Conservation (phyloP, 2,329 filamentous ascomycete species). For the Leptographium radiaticola region DNA sequence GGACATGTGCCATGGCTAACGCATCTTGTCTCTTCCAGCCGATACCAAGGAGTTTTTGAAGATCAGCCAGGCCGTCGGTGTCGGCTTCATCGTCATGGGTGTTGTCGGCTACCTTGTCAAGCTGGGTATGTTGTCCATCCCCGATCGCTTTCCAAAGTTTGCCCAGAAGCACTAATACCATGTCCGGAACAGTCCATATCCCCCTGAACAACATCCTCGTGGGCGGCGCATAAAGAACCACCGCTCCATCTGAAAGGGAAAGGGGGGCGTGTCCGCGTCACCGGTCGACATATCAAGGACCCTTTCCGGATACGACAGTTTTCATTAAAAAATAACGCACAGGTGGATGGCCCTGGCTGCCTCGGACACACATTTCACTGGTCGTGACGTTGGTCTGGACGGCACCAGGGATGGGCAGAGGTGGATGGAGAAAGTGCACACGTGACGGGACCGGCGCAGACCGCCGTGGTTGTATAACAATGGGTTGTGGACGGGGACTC, state of each 20-base stretch:
- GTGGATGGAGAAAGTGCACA: background rate
- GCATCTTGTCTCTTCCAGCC: slow-evolving; percentile 18
- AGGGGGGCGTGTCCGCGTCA: background rate
- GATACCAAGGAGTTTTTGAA: slow-evolving; percentile 42
- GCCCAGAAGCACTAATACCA: background rate
- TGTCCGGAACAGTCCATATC: slow-evolving; percentile 42
- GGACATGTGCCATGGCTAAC: background rate
- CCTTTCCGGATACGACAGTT: too few species aligned
- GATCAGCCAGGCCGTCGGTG: slow-evolving; percentile 44
- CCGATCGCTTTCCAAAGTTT: background rate
- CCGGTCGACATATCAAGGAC: background rate
- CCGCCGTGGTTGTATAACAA: background rate
- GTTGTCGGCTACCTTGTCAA: slow-evolving; percentile 59
- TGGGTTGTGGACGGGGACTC: background rate
- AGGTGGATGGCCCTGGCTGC: too few species aligned
- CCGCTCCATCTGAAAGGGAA: background rate
- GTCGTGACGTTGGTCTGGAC: too few species aligned
- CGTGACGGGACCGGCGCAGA: background rate
- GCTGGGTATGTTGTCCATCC: slow-evolving; percentile 38
- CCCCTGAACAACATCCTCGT: slow-evolving; percentile 60
- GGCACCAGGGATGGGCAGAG: too few species aligned
- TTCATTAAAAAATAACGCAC: too few species aligned
- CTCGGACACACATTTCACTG: too few species aligned
- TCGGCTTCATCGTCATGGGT: slow-evolving; percentile 59
- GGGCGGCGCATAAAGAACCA: slow-evolving; percentile 41